Conservation (phyloP, 352 stramenopile genomes). For the Stramenopiles sp. region DNA sequence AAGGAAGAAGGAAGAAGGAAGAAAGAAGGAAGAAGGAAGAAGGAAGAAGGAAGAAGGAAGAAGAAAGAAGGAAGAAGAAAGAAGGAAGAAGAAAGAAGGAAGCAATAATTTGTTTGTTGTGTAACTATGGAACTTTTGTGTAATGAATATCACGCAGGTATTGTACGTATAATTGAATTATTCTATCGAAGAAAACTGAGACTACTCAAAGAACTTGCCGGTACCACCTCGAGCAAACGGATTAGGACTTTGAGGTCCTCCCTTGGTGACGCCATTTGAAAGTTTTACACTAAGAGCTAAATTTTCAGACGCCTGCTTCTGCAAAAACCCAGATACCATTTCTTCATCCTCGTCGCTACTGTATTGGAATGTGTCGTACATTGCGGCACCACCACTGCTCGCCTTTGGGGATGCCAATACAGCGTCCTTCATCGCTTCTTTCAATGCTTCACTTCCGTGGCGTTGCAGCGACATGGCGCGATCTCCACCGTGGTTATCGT, state of each 20-base stretch:
- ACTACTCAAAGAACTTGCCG: too few relatives aligned
- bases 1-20: too few relatives aligned
- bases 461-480: not conserved
- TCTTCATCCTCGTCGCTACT: conserved; percentile 11
- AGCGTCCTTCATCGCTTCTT: not conserved
- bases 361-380: not conserved
- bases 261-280: not conserved
- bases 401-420: not conserved
- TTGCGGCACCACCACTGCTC: not conserved
- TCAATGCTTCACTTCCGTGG: not conserved
- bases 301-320: not conserved
- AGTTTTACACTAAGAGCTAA: not conserved
- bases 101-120: too few relatives aligned
- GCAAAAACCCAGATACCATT: conserved; percentile 2
- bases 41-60: too few relatives aligned
- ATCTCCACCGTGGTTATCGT: not conserved
- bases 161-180: too few relatives aligned
- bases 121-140: too few relatives aligned
- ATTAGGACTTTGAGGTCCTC: not conserved
- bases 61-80: too few relatives aligned
- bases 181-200: too few relatives aligned
- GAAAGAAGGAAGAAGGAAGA: too few relatives aligned
- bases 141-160: too few relatives aligned
- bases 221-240: conserved; percentile 3
- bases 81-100: too few relatives aligned